phyloP scores from a whole-genome alignment of 2,329 filamentous ascomycete genomes.

The Geosmithia putterillii region DNA sequence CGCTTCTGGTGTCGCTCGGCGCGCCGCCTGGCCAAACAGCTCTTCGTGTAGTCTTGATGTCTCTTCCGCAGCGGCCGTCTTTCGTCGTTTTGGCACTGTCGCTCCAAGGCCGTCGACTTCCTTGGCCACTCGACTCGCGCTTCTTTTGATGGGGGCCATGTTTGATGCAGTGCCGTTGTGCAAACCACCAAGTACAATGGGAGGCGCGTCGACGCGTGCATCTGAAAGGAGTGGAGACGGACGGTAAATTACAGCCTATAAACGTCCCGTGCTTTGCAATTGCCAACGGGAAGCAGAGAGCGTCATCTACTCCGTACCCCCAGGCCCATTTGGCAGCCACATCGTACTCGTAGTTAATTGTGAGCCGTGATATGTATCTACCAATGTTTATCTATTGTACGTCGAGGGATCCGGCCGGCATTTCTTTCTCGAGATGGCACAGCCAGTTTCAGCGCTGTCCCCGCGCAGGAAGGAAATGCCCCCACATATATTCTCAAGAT shows the following conservation, averaged over 20 bases:
- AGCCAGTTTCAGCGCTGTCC: no score
- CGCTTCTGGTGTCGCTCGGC: neutral
- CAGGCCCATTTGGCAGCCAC: no score
- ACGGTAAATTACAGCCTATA: constrained; percentile 7
- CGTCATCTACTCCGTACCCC: no score
- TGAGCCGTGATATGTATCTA: no score
- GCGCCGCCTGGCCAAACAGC: neutral
- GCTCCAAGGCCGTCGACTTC: neutral
- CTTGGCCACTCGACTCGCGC: neutral
- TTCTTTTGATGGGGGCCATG: neutral
- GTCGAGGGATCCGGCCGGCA: no score
- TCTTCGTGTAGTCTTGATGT: neutral
- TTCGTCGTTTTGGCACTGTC: neutral
- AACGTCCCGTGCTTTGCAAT: no score
- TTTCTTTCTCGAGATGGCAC: no score
- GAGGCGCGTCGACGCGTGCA: neutral
- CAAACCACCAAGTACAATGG: neutral
- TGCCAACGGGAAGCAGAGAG: no score
- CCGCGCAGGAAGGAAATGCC: no score
- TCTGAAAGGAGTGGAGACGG: neutral
- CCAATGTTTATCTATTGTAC: no score
- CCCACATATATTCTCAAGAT: no score
- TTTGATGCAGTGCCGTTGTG: neutral
- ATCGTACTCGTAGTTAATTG: no score
- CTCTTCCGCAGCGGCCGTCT: neutral